Evolutionary conservation across 2,329 filamentous ascomycete species (phyloP).

Genomic region (Penicillium sclerotiorum): DNA sequence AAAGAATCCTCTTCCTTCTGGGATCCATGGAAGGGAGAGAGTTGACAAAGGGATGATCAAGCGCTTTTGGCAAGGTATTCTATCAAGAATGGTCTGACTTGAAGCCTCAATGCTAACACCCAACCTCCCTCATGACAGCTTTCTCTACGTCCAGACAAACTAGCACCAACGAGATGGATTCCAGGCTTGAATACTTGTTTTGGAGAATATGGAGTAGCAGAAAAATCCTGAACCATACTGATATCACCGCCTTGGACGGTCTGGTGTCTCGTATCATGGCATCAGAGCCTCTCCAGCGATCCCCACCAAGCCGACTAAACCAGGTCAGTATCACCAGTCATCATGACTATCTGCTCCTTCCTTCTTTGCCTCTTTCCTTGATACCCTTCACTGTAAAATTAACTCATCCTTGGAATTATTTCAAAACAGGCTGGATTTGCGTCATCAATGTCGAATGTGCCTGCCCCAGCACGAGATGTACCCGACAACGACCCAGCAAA

Average conservation of each 20-base stretch:
- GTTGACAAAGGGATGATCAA: constrained; percentile 46
- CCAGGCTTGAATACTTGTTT: constrained; percentile 55
- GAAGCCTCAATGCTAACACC: too few relatives aligned
- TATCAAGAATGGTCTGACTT: too few relatives aligned
- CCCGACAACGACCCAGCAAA: not conserved
- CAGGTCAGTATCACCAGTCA: not conserved
- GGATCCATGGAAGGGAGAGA: constrained; percentile 38
- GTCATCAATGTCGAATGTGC: not conserved
- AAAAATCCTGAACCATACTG: constrained; percentile 39
- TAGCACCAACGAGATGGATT: constrained; percentile 43
- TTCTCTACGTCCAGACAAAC: constrained; percentile 50
- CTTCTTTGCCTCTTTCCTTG: not conserved
- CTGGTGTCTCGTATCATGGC: constrained; percentile 50
- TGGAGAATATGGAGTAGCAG: constrained; percentile 55
- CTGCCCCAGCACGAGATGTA: not conserved
- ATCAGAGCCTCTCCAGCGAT: constrained; percentile 9
- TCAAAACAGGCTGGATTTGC: not conserved
- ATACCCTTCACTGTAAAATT: not conserved
- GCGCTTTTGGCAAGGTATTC: constrained; percentile 56
- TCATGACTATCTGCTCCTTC: not conserved
- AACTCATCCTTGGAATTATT: not conserved
- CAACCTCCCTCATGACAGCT: too few relatives aligned
- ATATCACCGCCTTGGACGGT: constrained; percentile 42
- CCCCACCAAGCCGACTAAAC: not conserved
- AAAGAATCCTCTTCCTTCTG: constrained; percentile 35